A percentile compares a stretch with the other conserved stretches of the same genome.
phyloP scores from a whole-genome alignment of 306 rosid genomes.

The Acmispon strigosus region DNA sequence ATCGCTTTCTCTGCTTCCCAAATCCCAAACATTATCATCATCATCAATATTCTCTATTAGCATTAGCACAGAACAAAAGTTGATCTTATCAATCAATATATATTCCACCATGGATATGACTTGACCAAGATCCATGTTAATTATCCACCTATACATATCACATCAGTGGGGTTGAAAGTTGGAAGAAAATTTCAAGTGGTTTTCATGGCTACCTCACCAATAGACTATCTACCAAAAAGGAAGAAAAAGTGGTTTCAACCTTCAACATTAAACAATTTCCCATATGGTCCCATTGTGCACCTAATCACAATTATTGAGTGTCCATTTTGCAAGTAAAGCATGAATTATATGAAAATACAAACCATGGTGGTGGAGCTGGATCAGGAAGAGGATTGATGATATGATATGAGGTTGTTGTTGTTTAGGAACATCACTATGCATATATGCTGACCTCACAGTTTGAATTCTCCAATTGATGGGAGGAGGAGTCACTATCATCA shows the following conservation, averaged over 20 bases:
- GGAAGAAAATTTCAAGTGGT: slow-evolving; percentile 25
- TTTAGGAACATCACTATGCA: slow-evolving; percentile 33
- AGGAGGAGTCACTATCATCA: slow-evolving; percentile 25
- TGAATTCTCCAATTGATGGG: slow-evolving; percentile 12
- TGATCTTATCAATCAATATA: neutral
- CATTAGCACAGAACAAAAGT: neutral
- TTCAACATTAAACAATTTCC: slow-evolving; percentile 33
- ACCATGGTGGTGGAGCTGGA: slow-evolving; percentile 52
- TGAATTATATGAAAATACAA: slow-evolving; percentile 12
- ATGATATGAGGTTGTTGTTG: slow-evolving; percentile 31
- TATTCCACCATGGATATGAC: slow-evolving; percentile 22
- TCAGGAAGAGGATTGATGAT: slow-evolving; percentile 31
- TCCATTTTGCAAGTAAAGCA: slow-evolving; percentile 28
- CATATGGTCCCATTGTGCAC: slow-evolving; percentile 51
- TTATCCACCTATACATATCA: neutral
- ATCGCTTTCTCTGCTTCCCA: slow-evolving; percentile 70
- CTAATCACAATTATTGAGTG: slow-evolving; percentile 43
- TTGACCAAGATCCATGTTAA: slow-evolving; percentile 6
- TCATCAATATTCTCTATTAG: neutral
- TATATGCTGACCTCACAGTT: no score
- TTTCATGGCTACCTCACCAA: slow-evolving; percentile 39
- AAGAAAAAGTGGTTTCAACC: slow-evolving; percentile 32
- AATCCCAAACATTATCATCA: slow-evolving; percentile 18
- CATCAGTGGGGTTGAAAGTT: neutral
- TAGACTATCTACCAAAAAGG: slow-evolving; percentile 40